These are phyloP conservation scores for Tricladium varicosporioides DNA, from an alignment of 2,329 filamentous ascomycete species.

Conservation along the genomic window DNA sequence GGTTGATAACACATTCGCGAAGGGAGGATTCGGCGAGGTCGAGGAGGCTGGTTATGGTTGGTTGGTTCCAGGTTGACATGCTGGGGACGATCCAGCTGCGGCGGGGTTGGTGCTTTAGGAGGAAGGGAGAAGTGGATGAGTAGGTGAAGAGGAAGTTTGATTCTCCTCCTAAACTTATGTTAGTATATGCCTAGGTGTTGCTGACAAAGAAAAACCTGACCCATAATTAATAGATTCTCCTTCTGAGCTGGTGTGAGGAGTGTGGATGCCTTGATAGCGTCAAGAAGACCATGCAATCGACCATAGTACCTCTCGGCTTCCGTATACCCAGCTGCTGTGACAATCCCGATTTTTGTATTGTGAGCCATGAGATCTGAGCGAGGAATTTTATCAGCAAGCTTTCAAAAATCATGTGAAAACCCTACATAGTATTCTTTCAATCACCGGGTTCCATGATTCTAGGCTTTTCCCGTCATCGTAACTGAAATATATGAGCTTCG, in stretches of 20 bases:
- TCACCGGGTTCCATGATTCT: conserved; percentile 72
- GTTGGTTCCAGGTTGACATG: conserved; percentile 74
- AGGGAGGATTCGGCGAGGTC: conserved; percentile 86
- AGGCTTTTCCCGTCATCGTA: conserved; percentile 83
- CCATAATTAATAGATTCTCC: conserved; percentile 84
- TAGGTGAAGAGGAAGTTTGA: conserved; percentile 93
- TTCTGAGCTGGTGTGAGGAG: conserved; percentile 65
- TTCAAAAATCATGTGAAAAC: conserved; percentile 4
- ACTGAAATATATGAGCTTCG: conserved; percentile 40
- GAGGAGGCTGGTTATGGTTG: conserved; percentile 76
- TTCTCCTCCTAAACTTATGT: conserved; percentile 61
- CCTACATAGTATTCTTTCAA: conserved; percentile 57
- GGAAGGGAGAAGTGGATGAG: conserved; percentile 59
- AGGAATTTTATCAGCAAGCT: conserved; percentile 31
- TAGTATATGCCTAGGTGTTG: not conserved
- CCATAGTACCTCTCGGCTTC: conserved; percentile 83
- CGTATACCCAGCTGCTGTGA: conserved; percentile 94
- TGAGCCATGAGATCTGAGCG: conserved; percentile 66
- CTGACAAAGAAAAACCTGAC: conserved; percentile 19
- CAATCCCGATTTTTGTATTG: conserved; percentile 86
- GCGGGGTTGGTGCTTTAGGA: conserved; percentile 66
- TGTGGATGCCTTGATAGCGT: conserved; percentile 64
- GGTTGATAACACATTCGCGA: conserved; percentile 73
- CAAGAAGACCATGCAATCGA: conserved; percentile 81
- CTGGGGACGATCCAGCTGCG: conserved; percentile 72